These are phyloP conservation scores for Dysphania ambrosioides DNA, from an alignment of 148 eudicot species.

Conservation along the genomic window DNA sequence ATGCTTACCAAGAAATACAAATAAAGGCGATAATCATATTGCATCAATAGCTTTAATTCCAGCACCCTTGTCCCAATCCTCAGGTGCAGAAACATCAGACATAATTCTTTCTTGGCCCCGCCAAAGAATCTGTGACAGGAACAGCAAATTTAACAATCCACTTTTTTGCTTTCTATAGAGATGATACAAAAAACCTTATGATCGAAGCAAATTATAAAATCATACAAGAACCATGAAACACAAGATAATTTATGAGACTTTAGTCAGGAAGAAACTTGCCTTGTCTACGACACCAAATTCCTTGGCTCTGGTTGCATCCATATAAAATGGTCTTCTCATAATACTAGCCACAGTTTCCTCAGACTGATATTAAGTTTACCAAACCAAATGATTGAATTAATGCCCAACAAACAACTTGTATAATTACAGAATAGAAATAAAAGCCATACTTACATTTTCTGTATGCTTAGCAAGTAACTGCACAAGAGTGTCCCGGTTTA, in stretches of 20 bases:
- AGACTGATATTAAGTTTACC: slow-evolving; percentile 41
- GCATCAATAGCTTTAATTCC: slow-evolving; percentile 59
- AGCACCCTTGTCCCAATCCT: slow-evolving; percentile 72
- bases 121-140: slow-evolving; percentile 66
- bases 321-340: slow-evolving; percentile 61
- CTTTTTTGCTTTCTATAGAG: not conserved
- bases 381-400: slow-evolving; percentile 22
- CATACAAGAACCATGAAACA: not conserved
- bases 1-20: slow-evolving; percentile 21
- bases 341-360: slow-evolving; percentile 55
- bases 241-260: not conserved
- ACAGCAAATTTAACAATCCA: slow-evolving; percentile 10
- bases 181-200: not conserved
- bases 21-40: slow-evolving; percentile 29
- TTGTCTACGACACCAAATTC: slow-evolving; percentile 86
- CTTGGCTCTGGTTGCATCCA: slow-evolving; percentile 67
- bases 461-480: slow-evolving; percentile 77
- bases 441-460: slow-evolving; percentile 65
- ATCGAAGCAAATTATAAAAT: not conserved
- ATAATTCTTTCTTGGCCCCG: slow-evolving; percentile 77
- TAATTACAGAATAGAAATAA: slow-evolving; percentile 4
- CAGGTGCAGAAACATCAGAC: slow-evolving; percentile 69
- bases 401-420: not conserved
- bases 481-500: slow-evolving; percentile 59
- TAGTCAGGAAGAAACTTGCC: slow-evolving; percentile 36